Conservation (phyloP, 352 stramenopile species). For the Globisporangium cederbergense region DNA sequence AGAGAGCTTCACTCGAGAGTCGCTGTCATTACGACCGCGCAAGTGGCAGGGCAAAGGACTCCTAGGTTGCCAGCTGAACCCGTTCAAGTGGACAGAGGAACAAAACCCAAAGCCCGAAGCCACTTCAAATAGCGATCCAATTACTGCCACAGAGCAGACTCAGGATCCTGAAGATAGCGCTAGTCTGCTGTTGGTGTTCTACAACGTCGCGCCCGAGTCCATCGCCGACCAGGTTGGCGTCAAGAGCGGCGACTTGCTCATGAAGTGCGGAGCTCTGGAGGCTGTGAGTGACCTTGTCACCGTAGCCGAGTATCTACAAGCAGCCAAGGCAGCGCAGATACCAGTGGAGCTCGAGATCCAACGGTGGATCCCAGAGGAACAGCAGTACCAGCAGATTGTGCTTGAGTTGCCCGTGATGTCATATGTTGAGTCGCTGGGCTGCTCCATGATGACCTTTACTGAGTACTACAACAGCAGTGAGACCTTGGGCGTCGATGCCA, state of each 20-base stretch:
- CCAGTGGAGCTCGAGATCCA: constrained; percentile 35
- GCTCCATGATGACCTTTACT: constrained; percentile 44
- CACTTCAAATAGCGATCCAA: neutral
- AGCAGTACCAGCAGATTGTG: constrained; percentile 38
- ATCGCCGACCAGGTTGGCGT: constrained; percentile 33
- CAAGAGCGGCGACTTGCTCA: constrained; percentile 44
- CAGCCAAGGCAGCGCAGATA: constrained; percentile 8
- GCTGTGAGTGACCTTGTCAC: constrained; percentile 13
- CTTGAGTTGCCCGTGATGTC: constrained; percentile 18
- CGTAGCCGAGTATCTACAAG: constrained; percentile 21
- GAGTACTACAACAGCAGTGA: constrained; percentile 42
- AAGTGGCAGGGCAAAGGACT: constrained; percentile 70
- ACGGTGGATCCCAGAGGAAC: constrained; percentile 38
- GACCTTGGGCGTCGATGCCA: constrained; percentile 4
- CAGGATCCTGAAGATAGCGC: neutral
- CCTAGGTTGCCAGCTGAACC: constrained; percentile 56
- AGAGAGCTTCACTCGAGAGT: neutral
- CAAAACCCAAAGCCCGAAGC: neutral
- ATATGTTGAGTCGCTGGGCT: constrained; percentile 28
- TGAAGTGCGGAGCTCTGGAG: constrained; percentile 31
- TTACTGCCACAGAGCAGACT: neutral
- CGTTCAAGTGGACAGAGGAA: constrained; percentile 46
- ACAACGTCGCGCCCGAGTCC: constrained; percentile 29
- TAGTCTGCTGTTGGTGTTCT: constrained; percentile 36
- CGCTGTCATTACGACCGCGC: constrained; percentile 24